These are phyloP conservation scores for Ziziphus jujuba DNA, from an alignment of 306 rosid species.

Conservation along the genomic window DNA sequence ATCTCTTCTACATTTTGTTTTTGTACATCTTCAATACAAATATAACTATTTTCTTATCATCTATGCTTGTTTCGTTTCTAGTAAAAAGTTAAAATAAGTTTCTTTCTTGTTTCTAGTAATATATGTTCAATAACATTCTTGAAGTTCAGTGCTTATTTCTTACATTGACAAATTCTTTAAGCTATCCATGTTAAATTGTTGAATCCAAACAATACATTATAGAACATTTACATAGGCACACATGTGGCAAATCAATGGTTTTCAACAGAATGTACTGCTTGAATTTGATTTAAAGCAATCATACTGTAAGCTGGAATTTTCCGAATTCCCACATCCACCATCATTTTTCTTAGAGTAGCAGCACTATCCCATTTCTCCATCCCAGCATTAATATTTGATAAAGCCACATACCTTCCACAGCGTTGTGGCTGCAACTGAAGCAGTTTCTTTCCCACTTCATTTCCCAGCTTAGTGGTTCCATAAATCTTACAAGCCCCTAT, in stretches of 20 bases:
- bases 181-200: too few relatives aligned
- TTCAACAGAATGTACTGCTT: too few relatives aligned
- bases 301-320: slow-evolving; percentile 41
- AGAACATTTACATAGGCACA: too few relatives aligned
- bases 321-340: slow-evolving; percentile 54
- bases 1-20: neutral
- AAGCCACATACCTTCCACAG: slow-evolving; percentile 49
- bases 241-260: too few relatives aligned
- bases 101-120: neutral
- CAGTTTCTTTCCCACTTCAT: slow-evolving; percentile 51
- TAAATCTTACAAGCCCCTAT: slow-evolving; percentile 77
- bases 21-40: neutral
- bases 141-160: too few relatives aligned
- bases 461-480: slow-evolving; percentile 66
- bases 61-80: neutral
- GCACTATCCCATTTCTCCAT: slow-evolving; percentile 78
- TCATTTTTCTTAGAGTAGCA: slow-evolving; percentile 52
- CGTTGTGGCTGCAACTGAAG: slow-evolving; percentile 49
- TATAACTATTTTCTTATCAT: neutral
- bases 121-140: too few relatives aligned
- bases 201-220: too few relatives aligned
- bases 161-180: too few relatives aligned
- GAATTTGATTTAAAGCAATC: neutral
- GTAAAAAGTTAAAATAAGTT: neutral
- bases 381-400: slow-evolving; percentile 68